Evolutionary conservation across 768 basidiomycete species (phyloP), one percentile per base, ranked within the genome.

Genomic region (Cytidiella melzeri): DNA sequence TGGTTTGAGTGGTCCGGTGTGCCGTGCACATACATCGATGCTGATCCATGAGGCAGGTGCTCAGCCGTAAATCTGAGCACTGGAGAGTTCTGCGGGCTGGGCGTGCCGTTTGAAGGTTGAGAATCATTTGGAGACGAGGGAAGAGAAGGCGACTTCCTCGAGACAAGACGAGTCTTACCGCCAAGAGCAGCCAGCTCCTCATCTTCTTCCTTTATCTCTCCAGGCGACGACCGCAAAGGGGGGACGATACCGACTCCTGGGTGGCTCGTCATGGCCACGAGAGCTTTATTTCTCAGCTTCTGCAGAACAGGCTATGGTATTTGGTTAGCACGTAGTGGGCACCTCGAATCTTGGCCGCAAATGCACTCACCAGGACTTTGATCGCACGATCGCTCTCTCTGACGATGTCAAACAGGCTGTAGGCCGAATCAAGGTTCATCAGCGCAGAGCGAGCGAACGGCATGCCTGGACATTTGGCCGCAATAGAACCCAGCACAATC

Each of bases 401-500:
- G 3, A 83, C 79, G 26, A 69, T 70, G 36, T 71, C 65, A 58
- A 86, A 85, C 10, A 86, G 62, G 47, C 71, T 73, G 54, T 71
- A 73, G 0, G 81, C 83, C 1, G 77, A 74, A 43, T 84, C 83
- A n/a, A 87, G 64, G 59, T 84, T 78, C 2, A 79, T 77, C n/a
- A 83, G 62, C 2, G 84, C 83, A 48, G 82, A 83, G 1, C 75
- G 80, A 5, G 84, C 77, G 12, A 87, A 63, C 6, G 76, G 76
- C 76, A 84, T 80, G 36, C 70, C 71, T 7, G 81, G 73, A 45
- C 69, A 68, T 54, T 84, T 84, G 24, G 76, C 72, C 1, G 83
- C 80, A 45, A 87, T 84, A 5, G 81, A 79, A 15, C 83, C 83
- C 41, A 86, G 67, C 1, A 85, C 82, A 54, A 86, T 81, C 84